phyloP scores from a whole-genome alignment of 768 basidiomycete species.

The Phylloporus scabripes region DNA sequence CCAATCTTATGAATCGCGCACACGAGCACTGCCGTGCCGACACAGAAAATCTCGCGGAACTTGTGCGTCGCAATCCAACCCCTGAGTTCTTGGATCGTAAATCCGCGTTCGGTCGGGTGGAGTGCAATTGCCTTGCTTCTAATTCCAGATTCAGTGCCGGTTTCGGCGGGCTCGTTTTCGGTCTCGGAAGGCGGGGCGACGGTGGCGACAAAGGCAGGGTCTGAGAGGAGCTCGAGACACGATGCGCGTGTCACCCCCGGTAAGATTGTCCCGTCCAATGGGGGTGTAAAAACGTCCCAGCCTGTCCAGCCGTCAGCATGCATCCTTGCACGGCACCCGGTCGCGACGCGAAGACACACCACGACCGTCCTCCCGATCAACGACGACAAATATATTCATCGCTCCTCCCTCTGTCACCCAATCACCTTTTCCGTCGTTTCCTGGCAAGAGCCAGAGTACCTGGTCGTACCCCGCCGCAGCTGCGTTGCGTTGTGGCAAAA shows the following conservation, averaged over 20 bases:
- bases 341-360: conserved; percentile 28
- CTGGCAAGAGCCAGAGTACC: conserved; percentile 62
- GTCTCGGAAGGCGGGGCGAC: not conserved
- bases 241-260: conserved; percentile 91
- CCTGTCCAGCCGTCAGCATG: conserved; percentile 33
- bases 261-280: conserved; percentile 86
- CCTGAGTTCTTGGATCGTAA: conserved; percentile 60
- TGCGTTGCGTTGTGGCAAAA: conserved; percentile 62
- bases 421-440: conserved; percentile 44
- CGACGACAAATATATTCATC: conserved; percentile 78
- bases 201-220: conserved; percentile 43
- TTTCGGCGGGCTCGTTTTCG: not conserved
- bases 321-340: not conserved
- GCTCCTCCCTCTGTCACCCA: conserved; percentile 56
- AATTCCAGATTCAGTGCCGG: too few species aligned
- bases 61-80: conserved; percentile 50
- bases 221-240: conserved; percentile 63
- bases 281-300: conserved; percentile 83
- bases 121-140: conserved; percentile 20
- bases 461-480: conserved; percentile 67
- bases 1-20: conserved; percentile 70
- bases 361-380: conserved; percentile 50
- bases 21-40: conserved; percentile 80
- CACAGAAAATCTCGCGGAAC: conserved; percentile 78
- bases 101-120: conserved; percentile 47